Conservation (phyloP, 129 eudicot species). For the Apium graveolens region DNA sequence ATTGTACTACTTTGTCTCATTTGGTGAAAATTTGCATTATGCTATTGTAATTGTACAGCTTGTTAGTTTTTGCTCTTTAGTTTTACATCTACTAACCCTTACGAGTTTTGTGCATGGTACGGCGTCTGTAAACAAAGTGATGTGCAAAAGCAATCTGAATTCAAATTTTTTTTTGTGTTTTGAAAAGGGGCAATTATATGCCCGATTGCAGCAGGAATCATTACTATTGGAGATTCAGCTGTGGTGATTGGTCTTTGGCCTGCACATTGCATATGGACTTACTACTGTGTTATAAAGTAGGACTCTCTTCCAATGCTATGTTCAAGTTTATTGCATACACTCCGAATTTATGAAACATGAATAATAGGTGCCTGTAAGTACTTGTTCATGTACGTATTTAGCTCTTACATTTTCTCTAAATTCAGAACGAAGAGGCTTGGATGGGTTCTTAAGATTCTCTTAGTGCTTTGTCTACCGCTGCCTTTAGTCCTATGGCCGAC, state of each 20-base stretch:
- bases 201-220: conserved; percentile 44
- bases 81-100: background rate
- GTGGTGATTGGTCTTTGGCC: conserved; percentile 84
- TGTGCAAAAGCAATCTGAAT: background rate
- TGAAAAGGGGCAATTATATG: conserved; percentile 50
- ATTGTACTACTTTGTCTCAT: background rate
- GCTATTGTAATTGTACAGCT: background rate
- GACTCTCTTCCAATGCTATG: background rate
- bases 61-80: too few species aligned
- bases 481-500: conserved; percentile 72
- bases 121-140: background rate
- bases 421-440: conserved; percentile 74
- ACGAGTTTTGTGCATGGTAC: background rate
- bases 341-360: background rate
- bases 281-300: conserved; percentile 70
- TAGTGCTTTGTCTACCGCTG: conserved; percentile 45
- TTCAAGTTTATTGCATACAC: background rate
- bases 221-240: conserved; percentile 57
- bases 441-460: conserved; percentile 53
- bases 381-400: too few species aligned
- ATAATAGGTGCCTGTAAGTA: background rate
- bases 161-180: background rate
- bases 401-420: conserved; percentile 5
- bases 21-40: background rate
- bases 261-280: conserved; percentile 92